Conservation (phyloP, 2,329 filamentous ascomycete species). For the Colletotrichum sidae region DNA sequence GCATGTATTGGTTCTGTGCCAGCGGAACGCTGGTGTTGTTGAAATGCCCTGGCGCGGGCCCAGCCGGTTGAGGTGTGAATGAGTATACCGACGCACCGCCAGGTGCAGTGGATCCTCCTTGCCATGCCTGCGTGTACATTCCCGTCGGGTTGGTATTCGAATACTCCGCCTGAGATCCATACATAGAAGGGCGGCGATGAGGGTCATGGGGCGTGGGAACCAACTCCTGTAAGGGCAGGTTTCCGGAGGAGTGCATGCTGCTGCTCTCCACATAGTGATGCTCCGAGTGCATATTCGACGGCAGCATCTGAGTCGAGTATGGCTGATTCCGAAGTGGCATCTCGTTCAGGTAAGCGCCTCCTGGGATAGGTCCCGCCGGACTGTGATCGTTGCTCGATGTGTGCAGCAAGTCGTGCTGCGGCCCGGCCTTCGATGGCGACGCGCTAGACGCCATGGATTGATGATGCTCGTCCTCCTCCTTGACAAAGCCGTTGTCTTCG, state of each 20-base stretch:
- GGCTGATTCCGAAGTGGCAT: conserved; percentile 57
- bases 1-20: conserved; percentile 49
- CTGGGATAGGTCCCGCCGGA: conserved; percentile 47
- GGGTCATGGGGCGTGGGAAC: conserved; percentile 58
- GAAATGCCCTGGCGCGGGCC: neutral
- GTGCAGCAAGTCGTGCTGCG: conserved; percentile 50
- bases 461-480: conserved; percentile 58
- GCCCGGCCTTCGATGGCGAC: conserved; percentile 49
- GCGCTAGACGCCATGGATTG: conserved; percentile 48
- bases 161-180: conserved; percentile 57
- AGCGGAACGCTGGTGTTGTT: conserved; percentile 47
- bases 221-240: conserved; percentile 58
- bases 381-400: conserved; percentile 51
- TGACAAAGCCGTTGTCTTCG: conserved; percentile 54
- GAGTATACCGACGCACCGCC: conserved; percentile 58
- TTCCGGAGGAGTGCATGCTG: conserved; percentile 48
- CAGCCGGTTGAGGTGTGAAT: conserved; percentile 51
- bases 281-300: conserved; percentile 55
- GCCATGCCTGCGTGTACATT: conserved; percentile 60
- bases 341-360: conserved; percentile 54
- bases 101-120: conserved; percentile 54
- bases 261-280: conserved; percentile 53
- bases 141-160: conserved; percentile 50
- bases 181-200: conserved; percentile 60
- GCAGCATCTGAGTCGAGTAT: conserved; percentile 55